phyloP scores from a whole-genome alignment of 768 basidiomycete genomes.

The Macrolepiota fuliginosa region DNA sequence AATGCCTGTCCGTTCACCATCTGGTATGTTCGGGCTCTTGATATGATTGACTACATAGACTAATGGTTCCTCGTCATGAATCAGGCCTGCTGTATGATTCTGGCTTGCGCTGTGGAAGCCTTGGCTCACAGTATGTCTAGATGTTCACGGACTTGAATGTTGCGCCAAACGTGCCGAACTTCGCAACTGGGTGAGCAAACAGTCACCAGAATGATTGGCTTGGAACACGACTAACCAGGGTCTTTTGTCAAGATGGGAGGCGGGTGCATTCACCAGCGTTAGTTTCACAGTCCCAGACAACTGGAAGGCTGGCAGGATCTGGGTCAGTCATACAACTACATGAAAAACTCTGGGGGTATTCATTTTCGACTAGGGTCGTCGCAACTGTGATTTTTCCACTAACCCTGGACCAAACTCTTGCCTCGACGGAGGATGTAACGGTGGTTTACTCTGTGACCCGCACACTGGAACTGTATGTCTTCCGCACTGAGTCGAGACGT shows the following conservation, averaged over 20 bases:
- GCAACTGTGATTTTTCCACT: slow-evolving; percentile 58
- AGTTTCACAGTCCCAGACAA: slow-evolving; percentile 56
- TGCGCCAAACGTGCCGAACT: slow-evolving; percentile 42
- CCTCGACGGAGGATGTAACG: slow-evolving; percentile 65
- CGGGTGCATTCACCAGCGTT: slow-evolving; percentile 32
- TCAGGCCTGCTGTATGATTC: slow-evolving; percentile 36
- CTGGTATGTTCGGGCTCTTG: slow-evolving; percentile 39
- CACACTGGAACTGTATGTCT: slow-evolving; percentile 43
- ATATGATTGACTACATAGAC: background rate
- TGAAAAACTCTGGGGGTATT: background rate
- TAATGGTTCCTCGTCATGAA: background rate
- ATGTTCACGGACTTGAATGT: slow-evolving; percentile 60
- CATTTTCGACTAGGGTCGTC: slow-evolving; percentile 43
- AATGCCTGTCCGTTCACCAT: slow-evolving; percentile 69
- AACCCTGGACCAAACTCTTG: slow-evolving; percentile 60
- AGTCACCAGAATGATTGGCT: background rate
- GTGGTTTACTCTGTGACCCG: slow-evolving; percentile 34
- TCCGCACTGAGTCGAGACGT: background rate
- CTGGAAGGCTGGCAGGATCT: slow-evolving; percentile 64
- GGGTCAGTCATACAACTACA: slow-evolving; percentile 26
- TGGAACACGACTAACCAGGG: background rate
- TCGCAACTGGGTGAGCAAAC: slow-evolving; percentile 40
- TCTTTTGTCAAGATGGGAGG: slow-evolving; percentile 35
- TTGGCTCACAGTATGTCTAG: slow-evolving; percentile 23
- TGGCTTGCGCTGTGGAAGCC: background rate